phyloP scores from a whole-genome alignment of 805 yeast species.

The Lachancea meyersii region DNA sequence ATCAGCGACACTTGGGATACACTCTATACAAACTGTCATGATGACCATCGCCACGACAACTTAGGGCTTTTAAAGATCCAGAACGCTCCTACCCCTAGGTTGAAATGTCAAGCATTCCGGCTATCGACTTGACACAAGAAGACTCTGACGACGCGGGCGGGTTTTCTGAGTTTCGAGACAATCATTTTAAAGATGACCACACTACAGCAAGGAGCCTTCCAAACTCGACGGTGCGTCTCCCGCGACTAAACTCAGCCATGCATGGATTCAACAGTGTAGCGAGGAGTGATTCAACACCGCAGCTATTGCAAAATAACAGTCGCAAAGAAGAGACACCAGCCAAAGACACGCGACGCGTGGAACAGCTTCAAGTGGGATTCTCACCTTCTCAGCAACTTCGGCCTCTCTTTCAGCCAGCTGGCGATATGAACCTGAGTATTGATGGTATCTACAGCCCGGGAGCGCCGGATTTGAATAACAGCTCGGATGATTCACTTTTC shows the following conservation, averaged over 20 bases:
- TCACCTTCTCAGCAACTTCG: neutral
- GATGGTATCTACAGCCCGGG: neutral
- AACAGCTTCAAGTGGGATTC: too few relatives aligned
- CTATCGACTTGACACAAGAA: constrained; percentile 21
- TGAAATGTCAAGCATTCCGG: constrained; percentile 11
- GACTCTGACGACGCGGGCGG: constrained; percentile 6
- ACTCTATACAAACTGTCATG: neutral
- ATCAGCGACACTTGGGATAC: neutral
- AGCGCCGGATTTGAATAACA: neutral
- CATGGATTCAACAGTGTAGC: too few relatives aligned
- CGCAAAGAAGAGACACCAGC: too few relatives aligned
- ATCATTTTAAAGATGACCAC: neutral
- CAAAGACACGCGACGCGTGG: too few relatives aligned
- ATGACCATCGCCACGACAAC: neutral
- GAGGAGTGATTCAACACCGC: too few relatives aligned
- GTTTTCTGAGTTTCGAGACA: neutral
- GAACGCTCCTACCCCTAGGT: too few relatives aligned
- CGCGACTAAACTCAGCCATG: neutral
- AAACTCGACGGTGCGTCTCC: neutral
- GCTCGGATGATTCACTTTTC: neutral
- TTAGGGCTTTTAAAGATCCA: too few relatives aligned
- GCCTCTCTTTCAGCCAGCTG: neutral
- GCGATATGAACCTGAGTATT: neutral
- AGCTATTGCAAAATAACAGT: too few relatives aligned
- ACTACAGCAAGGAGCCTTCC: too few relatives aligned